Conservation (phyloP, 805 yeast species). For the Candida hispaniensis region DNA sequence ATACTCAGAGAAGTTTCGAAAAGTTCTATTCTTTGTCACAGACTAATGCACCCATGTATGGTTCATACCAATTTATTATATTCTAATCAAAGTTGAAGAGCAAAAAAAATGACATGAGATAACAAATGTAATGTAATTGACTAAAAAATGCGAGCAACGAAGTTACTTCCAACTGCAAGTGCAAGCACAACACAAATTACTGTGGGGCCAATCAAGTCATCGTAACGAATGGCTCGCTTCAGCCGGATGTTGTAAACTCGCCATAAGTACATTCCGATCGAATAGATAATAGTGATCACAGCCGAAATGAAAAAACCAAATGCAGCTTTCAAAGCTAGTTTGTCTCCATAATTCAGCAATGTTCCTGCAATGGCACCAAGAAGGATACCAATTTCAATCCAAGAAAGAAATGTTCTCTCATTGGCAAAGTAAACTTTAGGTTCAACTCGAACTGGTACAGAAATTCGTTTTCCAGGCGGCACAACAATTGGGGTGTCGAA, state of each 20-base stretch:
- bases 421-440: slow-evolving; percentile 99
- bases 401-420: slow-evolving; percentile 85
- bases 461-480: slow-evolving; percentile 81
- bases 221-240: slow-evolving; percentile 74
- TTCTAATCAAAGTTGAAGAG: no score
- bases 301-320: slow-evolving; percentile 81
- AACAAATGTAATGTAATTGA: slow-evolving; percentile 8
- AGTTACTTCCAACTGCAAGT: slow-evolving; percentile 44
- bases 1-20: no score
- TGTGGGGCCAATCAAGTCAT: slow-evolving; percentile 80
- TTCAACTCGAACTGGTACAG: slow-evolving; percentile 92
- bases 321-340: slow-evolving; percentile 65
- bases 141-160: slow-evolving; percentile 25
- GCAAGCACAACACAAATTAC: slow-evolving; percentile 67
- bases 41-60: no score
- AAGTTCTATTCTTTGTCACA: no score
- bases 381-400: slow-evolving; percentile 86
- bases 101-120: no score
- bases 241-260: slow-evolving; percentile 75
- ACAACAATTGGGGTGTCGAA: slow-evolving; percentile 50
- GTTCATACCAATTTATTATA: no score
- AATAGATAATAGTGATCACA: slow-evolving; percentile 56
- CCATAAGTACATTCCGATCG: slow-evolving; percentile 65
- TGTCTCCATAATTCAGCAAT: slow-evolving; percentile 72
- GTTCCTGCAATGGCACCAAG: slow-evolving; percentile 85